Evolutionary conservation across 371 early-diverging fungal genomes (phyloP), one percentile per base, ranked within the genome.

Genomic region (Rhizomucor miehei): DNA sequence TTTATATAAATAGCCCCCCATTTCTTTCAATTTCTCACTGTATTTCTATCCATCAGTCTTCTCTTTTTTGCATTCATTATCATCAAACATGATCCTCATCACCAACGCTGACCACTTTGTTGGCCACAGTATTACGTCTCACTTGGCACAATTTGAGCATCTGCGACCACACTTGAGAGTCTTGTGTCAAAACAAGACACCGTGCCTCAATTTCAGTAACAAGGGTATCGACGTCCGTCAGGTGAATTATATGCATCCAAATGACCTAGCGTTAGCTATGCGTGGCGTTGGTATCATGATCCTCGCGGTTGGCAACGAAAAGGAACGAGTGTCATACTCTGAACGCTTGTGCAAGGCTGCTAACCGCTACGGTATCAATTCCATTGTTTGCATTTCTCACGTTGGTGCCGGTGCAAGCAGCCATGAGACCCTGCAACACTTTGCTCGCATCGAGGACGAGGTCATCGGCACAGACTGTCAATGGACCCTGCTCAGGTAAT

Each of bases 401-500:
- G 62, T 71, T 20, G 77, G 77, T 4, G 71, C 77, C 9, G 63
- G 59, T 0, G 71, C 73, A 10, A 23, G 44, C 10, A 39, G 44
- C 1, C 66, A 73, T 44, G 29, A 54, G 8, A 39, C 66, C 1
- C 48, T 77, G 16, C 60, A 62, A 38, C 69, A 77, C 3, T 77
- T 60, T 51, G 56, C 60, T 29, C 34, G 52, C 11, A 69, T 77
- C 35, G 77, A 77, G 51, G 65, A 69, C 16, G 46, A 60, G 29
- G 68, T 77, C 13, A 67, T 77, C 25, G 23, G 46, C 0, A 57
- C 56, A 11, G 43, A 56, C 12, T 67, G 71, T 37, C 63, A 69
- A 43, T 67, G 69, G 58, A 71, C 68, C 14, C 69, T 77, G 37
- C 52, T 77, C 14, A 68, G 77, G 73, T 72, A 67, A 41, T 47